Percentiles rank a stretch among this genome's conserved stretches.
Conservation (phyloP, 352 stramenopile species). For the Globisporangium alternatum region DNA sequence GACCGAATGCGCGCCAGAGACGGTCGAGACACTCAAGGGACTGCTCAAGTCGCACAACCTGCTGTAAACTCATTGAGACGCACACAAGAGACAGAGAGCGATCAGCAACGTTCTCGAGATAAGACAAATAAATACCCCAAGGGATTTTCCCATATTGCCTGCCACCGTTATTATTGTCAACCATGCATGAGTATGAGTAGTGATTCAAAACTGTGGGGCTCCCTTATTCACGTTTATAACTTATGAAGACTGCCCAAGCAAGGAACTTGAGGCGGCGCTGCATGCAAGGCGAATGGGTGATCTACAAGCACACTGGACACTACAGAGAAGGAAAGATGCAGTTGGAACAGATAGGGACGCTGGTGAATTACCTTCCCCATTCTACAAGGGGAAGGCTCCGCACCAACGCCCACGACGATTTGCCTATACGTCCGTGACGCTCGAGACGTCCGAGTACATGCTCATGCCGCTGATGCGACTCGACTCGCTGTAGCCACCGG, state of each 20-base stretch:
- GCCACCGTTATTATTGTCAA: not conserved
- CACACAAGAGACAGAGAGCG: not conserved
- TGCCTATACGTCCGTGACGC: constrained; percentile 1
- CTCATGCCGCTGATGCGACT: constrained; percentile 62
- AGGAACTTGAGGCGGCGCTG: not conserved
- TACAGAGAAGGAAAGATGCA: not conserved
- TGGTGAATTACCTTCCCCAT: not conserved
- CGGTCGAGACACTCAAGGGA: constrained; percentile 56
- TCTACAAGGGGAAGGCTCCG: not conserved
- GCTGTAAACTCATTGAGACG: constrained; percentile 34
- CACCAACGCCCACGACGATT: not conserved
- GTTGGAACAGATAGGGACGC: constrained; percentile 5
- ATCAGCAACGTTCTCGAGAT: constrained; percentile 5
- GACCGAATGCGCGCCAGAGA: constrained; percentile 65
- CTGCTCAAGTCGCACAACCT: constrained; percentile 76
- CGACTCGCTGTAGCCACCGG: constrained; percentile 50
- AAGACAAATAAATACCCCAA: constrained; percentile 11
- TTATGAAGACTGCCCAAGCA: constrained; percentile 14
- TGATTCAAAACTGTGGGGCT: constrained; percentile 9
- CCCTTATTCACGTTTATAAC: constrained; percentile 17
- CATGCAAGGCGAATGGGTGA: not conserved
- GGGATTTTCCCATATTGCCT: constrained; percentile 6
- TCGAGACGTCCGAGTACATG: constrained; percentile 26
- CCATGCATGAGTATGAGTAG: not conserved
- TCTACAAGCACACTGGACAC: constrained; percentile 12